Conservation (phyloP, 1,139 yeast genomes). For the Geotrichum carabidarum region DNA sequence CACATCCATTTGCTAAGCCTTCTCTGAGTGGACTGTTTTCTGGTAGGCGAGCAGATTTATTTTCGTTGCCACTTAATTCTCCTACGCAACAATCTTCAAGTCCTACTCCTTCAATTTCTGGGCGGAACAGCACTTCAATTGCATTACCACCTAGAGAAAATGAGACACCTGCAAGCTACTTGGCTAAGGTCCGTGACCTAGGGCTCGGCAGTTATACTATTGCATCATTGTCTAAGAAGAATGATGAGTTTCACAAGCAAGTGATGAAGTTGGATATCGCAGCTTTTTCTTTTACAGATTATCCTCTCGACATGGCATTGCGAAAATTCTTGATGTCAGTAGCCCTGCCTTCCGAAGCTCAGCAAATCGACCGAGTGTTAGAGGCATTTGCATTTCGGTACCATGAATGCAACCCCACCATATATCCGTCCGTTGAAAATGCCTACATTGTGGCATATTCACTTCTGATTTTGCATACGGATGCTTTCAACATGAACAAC, state of each 20-base stretch:
- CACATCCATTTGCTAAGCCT: not conserved
- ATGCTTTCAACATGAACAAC: conserved; percentile 58
- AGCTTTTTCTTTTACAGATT: conserved; percentile 45
- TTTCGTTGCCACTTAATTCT: not conserved
- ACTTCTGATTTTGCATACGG: conserved; percentile 63
- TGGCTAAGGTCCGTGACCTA: conserved; percentile 34
- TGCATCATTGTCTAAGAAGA: conserved; percentile 39
- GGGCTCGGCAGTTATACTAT: conserved; percentile 40
- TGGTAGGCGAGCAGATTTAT: not conserved
- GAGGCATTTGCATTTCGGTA: conserved; percentile 51
- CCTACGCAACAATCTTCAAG: not conserved
- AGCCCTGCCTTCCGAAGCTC: conserved; percentile 61
- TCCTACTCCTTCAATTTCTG: not conserved
- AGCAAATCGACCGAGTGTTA: conserved; percentile 62
- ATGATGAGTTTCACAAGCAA: conserved; percentile 36
- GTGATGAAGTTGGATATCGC: conserved; percentile 41
- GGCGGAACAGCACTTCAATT: not conserved
- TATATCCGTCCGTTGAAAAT: conserved; percentile 44
- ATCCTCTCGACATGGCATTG: conserved; percentile 59
- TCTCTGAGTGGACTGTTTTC: conserved; percentile 5
- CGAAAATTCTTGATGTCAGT: conserved; percentile 52
- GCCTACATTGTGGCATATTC: conserved; percentile 57
- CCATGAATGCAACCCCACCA: conserved; percentile 40
- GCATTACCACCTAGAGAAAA: conserved; percentile 34
- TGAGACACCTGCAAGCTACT: conserved; percentile 39